These are phyloP conservation scores for Paratinospora sagittata DNA, from an alignment of 164 flowering plant species.

Conservation along the genomic window DNA sequence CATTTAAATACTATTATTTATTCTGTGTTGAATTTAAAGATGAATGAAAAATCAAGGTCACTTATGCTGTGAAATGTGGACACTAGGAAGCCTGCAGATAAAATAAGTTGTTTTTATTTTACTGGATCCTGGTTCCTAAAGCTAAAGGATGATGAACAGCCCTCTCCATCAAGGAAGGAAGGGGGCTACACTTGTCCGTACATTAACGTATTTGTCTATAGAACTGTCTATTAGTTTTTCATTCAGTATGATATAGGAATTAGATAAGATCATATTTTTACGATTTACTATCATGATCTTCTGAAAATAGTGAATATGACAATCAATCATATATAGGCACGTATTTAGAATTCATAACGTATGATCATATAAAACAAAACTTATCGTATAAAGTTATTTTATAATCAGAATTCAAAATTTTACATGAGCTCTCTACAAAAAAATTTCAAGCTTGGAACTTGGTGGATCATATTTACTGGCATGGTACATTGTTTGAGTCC, in stretches of 20 bases:
- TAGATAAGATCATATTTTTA: not conserved
- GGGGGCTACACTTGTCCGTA: constrained; percentile 1
- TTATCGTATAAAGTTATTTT: too few species aligned
- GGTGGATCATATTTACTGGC: too few species aligned
- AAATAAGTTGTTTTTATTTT: not conserved
- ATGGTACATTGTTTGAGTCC: too few species aligned
- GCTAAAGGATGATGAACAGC: not conserved
- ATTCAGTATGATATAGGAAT: not conserved
- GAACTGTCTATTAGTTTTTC: not conserved
- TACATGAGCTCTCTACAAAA: too few species aligned
- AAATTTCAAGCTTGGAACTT: too few species aligned
- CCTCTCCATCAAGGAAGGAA: not conserved
- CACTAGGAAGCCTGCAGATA: not conserved
- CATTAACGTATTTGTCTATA: not conserved
- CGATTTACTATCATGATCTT: not conserved
- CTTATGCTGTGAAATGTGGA: not conserved
- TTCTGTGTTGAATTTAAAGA: too few species aligned
- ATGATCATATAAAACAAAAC: too few species aligned
- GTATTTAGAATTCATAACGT: too few species aligned
- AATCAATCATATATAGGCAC: too few species aligned
- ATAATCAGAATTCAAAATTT: too few species aligned
- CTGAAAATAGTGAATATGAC: not conserved
- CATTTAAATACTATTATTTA: too few species aligned
- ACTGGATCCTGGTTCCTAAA: not conserved
- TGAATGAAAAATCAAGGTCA: not conserved